These are phyloP conservation scores for Scheffersomyces cryptocercus DNA, from an alignment of 1,139 yeast species.

Conservation along the genomic window DNA sequence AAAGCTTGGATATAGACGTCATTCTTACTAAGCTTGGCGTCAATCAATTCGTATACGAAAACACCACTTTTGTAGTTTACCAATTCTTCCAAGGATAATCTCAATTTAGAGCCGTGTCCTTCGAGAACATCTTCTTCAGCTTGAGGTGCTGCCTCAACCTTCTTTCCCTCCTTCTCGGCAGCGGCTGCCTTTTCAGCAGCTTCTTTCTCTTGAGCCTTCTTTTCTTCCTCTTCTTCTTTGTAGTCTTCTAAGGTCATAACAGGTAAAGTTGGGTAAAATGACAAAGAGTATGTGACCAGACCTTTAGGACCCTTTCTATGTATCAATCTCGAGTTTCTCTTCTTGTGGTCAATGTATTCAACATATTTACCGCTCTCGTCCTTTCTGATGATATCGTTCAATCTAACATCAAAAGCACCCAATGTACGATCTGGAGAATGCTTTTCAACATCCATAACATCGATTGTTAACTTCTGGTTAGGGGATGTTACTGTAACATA, in stretches of 20 bases:
- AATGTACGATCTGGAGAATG: constrained; percentile 78
- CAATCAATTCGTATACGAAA: constrained; percentile 63
- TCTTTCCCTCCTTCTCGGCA: constrained; percentile 21
- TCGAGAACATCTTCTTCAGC: constrained; percentile 37
- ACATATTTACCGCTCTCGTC: constrained; percentile 67
- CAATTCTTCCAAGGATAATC: constrained; percentile 64
- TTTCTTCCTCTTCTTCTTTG: constrained; percentile 51
- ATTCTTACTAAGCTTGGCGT: constrained; percentile 54
- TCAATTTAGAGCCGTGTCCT: constrained; percentile 41
- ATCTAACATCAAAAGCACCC: constrained; percentile 74
- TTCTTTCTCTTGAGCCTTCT: constrained; percentile 23
- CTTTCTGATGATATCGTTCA: constrained; percentile 66
- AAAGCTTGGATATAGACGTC: constrained; percentile 68
- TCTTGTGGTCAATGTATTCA: constrained; percentile 57
- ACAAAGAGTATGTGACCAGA: constrained; percentile 63
- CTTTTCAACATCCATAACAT: constrained; percentile 88
- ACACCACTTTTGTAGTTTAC: constrained; percentile 72
- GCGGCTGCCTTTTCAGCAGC: constrained; percentile 23
- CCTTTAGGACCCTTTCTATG: constrained; percentile 84
- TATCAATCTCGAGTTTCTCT: constrained; percentile 61
- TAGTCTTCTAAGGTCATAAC: constrained; percentile 76
- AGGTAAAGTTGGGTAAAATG: constrained; percentile 82
- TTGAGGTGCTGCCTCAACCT: constrained; percentile 32
- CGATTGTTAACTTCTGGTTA: constrained; percentile 78
- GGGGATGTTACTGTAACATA: constrained; percentile 81